Evolutionary conservation across 1,139 yeast species (phyloP), one percentile per base, ranked within the genome.

Genomic region (Blastobotrys illinoisensis): DNA sequence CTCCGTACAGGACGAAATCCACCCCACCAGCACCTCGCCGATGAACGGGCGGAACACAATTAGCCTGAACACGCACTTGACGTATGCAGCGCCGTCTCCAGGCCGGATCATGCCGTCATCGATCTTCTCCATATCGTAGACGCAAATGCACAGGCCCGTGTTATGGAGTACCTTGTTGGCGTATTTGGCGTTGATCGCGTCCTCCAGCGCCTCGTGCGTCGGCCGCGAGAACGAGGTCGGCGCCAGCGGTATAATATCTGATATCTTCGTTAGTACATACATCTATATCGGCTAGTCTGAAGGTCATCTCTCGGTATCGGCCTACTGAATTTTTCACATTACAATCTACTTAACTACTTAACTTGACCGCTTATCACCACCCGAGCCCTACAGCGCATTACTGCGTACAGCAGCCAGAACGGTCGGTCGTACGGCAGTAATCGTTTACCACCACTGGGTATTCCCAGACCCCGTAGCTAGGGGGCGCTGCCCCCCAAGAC

Each of bases 71-170:
- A 75, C 79, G 16, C 86, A 60, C 59, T 85, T 87, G 47, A 90
- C 84, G 64, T 79, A 91, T 1, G 93, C 79, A 1, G 93, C 90
- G 5, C 99, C 99, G 70, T 93, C 98, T n/a, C 99, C 98, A 1
- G 97, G 96, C 64, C 85, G 86, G 60, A 93, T 77, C 58, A 88
- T 76, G 1, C 98, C 99, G 64, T 93, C 98, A 54, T 88, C 88
- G 47, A 87, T 83, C 28, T 80, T 80, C 56, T 85, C 73, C 4
- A 95, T 69, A 67, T 95, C 99, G 83, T 93, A 93, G 24, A 91
- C 78, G 4, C 95, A 79, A 24, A 95, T 74, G 49, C 89, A 91
- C 7, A 95, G 78, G 0, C 99, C 99, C 23, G 90, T 75, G 64
- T 86, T 86, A 56, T 85, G 85, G 51, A 93, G 80, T 56, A 93